These are phyloP conservation scores for Sporothrix pallida DNA, from an alignment of 2,329 filamentous ascomycete species.

Conservation along the genomic window DNA sequence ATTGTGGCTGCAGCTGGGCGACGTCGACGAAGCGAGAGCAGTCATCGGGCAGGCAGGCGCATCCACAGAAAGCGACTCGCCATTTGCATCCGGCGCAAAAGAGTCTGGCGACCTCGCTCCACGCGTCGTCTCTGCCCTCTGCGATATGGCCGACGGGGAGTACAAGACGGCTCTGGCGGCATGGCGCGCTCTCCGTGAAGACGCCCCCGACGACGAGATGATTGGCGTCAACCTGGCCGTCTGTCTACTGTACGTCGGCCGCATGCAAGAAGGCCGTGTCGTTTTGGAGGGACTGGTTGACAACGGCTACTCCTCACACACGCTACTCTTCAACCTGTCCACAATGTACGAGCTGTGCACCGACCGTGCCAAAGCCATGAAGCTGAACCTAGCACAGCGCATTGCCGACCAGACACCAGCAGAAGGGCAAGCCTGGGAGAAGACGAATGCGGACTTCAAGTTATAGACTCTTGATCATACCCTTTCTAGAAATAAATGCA, in stretches of 20 bases:
- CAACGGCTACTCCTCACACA: constrained; percentile 71
- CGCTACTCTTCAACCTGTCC: constrained; percentile 84
- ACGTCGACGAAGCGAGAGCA: constrained; percentile 68
- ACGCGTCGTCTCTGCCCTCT: constrained; percentile 67
- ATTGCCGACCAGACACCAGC: constrained; percentile 66
- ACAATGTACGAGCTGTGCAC: constrained; percentile 93
- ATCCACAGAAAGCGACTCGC: not conserved
- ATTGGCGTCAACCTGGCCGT: constrained; percentile 83
- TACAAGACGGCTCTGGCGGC: constrained; percentile 67
- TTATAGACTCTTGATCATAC: constrained; percentile 52
- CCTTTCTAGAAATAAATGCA: not conserved
- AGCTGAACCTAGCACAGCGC: constrained; percentile 72
- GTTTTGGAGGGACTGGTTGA: constrained; percentile 71
- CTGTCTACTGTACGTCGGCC: constrained; percentile 80
- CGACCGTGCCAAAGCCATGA: constrained; percentile 72
- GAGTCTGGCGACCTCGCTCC: constrained; percentile 47
- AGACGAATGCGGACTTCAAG: constrained; percentile 76
- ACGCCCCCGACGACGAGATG: constrained; percentile 64
- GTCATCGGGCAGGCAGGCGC: constrained; percentile 50
- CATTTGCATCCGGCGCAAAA: not conserved
- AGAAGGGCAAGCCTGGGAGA: constrained; percentile 67
- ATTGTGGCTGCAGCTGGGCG: constrained; percentile 78
- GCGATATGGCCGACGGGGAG: constrained; percentile 78
- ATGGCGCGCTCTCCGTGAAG: constrained; percentile 61
- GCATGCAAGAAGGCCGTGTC: constrained; percentile 71